A percentile compares a stretch with the other conserved stretches of the same genome.
phyloP scores from a whole-genome alignment of 169 alveolate species.

The Eimeria acervulina region DNA sequence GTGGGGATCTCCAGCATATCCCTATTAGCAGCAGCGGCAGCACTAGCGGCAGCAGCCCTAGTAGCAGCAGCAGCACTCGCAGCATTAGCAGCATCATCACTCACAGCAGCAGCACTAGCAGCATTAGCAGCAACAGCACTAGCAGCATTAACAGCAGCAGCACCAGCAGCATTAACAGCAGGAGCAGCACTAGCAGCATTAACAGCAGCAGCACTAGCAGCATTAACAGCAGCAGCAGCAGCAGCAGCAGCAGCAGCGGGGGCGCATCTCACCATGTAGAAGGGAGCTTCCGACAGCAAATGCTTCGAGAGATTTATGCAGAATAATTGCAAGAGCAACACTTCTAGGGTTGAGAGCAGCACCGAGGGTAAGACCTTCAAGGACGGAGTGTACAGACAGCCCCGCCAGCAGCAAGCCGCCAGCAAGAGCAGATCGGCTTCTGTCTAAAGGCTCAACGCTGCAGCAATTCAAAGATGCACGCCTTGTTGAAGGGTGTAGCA shows the following conservation, averaged over 20 bases:
- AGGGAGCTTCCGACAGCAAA: slow-evolving; percentile 77
- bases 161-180: not conserved
- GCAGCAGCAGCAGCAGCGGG: not conserved
- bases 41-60: not conserved
- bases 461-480: not conserved
- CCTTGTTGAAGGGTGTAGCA: not conserved
- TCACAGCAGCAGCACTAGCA: not conserved
- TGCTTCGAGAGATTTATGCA: slow-evolving; percentile 73
- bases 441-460: not conserved
- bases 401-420: slow-evolving; percentile 68
- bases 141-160: not conserved
- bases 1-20: not conserved
- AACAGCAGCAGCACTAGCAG: not conserved
- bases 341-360: slow-evolving; percentile 43
- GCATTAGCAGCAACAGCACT: not conserved
- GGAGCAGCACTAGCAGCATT: not conserved
- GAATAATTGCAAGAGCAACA: slow-evolving; percentile 64
- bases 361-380: slow-evolving; percentile 73
- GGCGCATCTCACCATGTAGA: slow-evolving; percentile 32
- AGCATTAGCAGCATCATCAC: not conserved
- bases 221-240: not conserved
- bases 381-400: slow-evolving; percentile 75
- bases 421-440: not conserved
- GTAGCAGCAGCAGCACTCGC: too few relatives aligned
- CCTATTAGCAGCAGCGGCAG: not conserved